Evolutionary conservation across 306 rosid species (phyloP).

Genomic region (Cucumis melo): DNA sequence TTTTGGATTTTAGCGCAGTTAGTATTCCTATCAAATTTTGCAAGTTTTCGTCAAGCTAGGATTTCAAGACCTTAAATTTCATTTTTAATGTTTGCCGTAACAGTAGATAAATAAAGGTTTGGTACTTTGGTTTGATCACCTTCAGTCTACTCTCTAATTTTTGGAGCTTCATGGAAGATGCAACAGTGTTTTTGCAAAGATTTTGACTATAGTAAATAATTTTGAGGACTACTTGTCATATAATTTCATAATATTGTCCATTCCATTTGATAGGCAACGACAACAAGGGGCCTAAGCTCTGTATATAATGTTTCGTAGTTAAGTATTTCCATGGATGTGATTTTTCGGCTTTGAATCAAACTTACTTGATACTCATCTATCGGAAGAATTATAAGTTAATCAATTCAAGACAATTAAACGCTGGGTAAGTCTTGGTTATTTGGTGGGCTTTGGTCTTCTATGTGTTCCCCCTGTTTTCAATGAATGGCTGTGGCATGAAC

Average conservation of each 20-base stretch:
- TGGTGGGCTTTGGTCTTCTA: not conserved
- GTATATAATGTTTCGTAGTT: not conserved
- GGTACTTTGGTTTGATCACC: not conserved
- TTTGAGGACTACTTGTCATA: not conserved
- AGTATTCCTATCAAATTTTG: not conserved
- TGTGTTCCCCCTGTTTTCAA: not conserved
- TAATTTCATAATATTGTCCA: not conserved
- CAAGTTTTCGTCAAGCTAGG: not conserved
- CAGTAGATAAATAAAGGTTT: not conserved
- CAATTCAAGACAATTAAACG: not conserved
- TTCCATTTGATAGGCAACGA: not conserved
- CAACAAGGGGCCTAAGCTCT: not conserved
- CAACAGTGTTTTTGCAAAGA: not conserved
- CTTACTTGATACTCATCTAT: not conserved
- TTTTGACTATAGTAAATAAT: not conserved
- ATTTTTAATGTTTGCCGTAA: not conserved
- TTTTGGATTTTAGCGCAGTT: not conserved
- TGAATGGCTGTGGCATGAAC: too few species aligned
- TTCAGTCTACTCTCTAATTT: not conserved
- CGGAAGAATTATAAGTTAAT: not conserved
- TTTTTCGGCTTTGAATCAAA: not conserved
- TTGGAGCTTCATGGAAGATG: not conserved
- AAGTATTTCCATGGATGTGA: not conserved
- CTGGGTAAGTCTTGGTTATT: not conserved
- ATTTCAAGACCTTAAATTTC: not conserved